Evolutionary conservation across 768 basidiomycete genomes (phyloP), one percentile per base, ranked within the genome.

Genomic region (Mycena belliarum): DNA sequence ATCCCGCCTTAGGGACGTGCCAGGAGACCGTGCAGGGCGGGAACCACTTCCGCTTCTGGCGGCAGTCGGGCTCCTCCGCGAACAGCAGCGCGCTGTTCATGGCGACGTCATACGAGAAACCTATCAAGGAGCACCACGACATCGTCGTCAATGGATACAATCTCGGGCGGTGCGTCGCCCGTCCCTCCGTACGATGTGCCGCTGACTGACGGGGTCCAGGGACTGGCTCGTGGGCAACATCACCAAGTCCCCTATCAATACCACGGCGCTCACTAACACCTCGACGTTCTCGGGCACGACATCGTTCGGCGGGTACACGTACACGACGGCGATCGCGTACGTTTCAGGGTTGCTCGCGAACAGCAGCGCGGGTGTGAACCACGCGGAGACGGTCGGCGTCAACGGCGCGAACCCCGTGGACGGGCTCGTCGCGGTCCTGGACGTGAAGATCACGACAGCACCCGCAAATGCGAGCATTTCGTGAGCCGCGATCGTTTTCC

Each of bases 191-290:
- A 29, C 28, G 26, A 32, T 45, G 47, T 32, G 2, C 20, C 8
- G 21, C 48, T 53, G 15, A 68, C 37, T 32, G 29, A 25, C 45
- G 1, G n/a, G 38, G 49, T 24, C 16, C 54, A 86, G 94, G 24
- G 93, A 97, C 68, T 89, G 83, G 79, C 73, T 96, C n/a, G 75
- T 95, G 24, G 91, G 89, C 21, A 94, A 94, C 68, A 86, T 89
- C 23, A 94, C 93, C 0, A 68, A 73, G 21, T 74, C 78, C 23
- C 42, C 70, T 11, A 74, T 88, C 52, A 74, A 77, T 18, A 82
- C 84, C 0, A 16, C 54, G 16, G 64, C 65, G 33, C 65, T 89
- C 45, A 85, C 81, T n/a, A 86, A 89, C 64, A 66, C 69, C 29
- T 79, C 84, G 26, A 82, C 83, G 0, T 93, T 73, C 68, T 76